Conservation (phyloP, 2,329 filamentous ascomycete species). For the Gyromitra esculenta region DNA sequence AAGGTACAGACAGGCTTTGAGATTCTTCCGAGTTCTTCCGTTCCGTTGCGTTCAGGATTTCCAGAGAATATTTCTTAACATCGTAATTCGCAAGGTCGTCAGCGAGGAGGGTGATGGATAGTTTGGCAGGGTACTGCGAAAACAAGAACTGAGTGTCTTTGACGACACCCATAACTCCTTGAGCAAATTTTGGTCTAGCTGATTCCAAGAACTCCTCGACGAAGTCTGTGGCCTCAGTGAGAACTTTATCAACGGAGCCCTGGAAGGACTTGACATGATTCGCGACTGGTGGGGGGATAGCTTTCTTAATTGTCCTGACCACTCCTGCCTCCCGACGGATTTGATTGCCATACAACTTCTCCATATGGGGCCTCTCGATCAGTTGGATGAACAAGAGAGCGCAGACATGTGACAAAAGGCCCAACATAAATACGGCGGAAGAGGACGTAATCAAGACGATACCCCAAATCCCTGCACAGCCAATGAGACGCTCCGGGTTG, state of each 20-base stretch:
- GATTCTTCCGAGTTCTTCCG: conserved; percentile 62
- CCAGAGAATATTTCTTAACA: conserved; percentile 79
- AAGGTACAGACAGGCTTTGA: conserved; percentile 83
- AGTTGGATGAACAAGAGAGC: conserved; percentile 89
- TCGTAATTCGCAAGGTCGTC: conserved; percentile 76
- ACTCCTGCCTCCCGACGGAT: conserved; percentile 88
- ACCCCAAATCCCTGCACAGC: conserved; percentile 94
- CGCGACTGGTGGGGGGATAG: conserved; percentile 82
- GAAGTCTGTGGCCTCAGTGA: conserved; percentile 86
- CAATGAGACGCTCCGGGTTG: conserved; percentile 93
- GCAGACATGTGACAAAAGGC: conserved; percentile 83
- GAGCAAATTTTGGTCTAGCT: conserved; percentile 84
- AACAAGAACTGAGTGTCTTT: conserved; percentile 88
- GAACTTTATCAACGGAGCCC: conserved; percentile 83
- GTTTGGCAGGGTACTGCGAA: conserved; percentile 85
- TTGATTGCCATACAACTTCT: conserved; percentile 89
- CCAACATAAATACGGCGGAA: conserved; percentile 83
- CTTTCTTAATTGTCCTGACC: conserved; percentile 87
- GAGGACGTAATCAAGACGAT: conserved; percentile 93
- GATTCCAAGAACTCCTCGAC: conserved; percentile 90
- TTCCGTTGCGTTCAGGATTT: conserved; percentile 63
- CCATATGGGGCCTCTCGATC: conserved; percentile 96
- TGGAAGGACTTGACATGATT: conserved; percentile 70
- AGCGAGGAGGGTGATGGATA: conserved; percentile 81
- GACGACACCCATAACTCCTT: conserved; percentile 85